Conservation (phyloP, 768 basidiomycete species). For the Podaxis sp. region DNA sequence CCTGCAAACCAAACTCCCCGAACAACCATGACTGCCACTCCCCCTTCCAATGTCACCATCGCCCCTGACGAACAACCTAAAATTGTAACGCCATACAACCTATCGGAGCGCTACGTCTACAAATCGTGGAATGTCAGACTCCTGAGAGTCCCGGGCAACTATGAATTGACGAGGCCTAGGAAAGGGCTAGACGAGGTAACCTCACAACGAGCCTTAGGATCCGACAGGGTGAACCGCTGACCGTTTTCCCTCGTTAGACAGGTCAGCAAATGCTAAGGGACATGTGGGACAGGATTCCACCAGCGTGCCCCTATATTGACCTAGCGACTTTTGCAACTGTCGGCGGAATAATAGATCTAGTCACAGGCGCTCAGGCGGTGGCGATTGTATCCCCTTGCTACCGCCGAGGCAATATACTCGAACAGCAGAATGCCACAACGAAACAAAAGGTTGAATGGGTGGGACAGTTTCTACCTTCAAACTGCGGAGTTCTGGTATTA, state of each 20-base stretch:
- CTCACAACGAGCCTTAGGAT: not conserved
- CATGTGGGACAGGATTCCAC: no score
- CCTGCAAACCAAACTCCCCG: no score
- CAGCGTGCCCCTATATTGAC: not conserved
- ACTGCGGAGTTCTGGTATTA: not conserved
- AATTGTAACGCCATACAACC: no score
- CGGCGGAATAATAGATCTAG: not conserved
- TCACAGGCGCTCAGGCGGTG: not conserved
- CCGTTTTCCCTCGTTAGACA: not conserved
- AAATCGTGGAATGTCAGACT: not conserved
- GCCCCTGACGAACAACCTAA: no score
- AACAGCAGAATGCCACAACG: not conserved
- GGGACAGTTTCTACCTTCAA: not conserved
- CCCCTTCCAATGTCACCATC: no score
- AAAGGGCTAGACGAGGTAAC: not conserved
- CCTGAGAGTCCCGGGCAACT: not conserved
- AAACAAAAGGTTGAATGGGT: not conserved
- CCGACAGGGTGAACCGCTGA: not conserved
- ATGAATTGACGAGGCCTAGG: not conserved
- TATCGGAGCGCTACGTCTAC: not conserved
- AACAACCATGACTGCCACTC: no score
- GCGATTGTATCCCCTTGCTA: not conserved
- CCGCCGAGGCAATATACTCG: not conserved
- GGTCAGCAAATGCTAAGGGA: no score
- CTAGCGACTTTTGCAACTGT: not conserved